phyloP scores from a whole-genome alignment of 2,329 filamentous ascomycete species.

The Ceratocystis colombiana region DNA sequence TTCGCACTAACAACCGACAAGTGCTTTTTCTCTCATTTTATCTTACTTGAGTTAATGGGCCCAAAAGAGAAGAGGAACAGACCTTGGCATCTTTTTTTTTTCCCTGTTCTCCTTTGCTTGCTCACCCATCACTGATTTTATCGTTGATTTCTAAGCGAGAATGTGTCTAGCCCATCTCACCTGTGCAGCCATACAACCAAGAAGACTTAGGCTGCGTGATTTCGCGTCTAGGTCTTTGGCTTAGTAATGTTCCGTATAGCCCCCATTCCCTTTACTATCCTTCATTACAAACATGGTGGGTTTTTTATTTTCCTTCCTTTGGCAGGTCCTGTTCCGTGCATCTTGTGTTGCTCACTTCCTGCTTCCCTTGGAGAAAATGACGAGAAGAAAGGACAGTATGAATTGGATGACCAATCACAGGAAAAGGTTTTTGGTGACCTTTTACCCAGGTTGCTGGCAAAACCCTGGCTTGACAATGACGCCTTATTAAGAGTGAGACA shows the following conservation, averaged over 20 bases:
- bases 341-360: background rate
- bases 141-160: constrained; percentile 7
- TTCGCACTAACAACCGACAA: background rate
- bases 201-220: background rate
- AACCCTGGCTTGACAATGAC: constrained; percentile 5
- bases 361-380: background rate
- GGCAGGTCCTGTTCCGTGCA: too few relatives aligned
- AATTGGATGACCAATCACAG: background rate
- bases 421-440: background rate
- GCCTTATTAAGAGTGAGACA: background rate
- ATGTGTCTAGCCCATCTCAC: background rate
- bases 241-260: constrained; percentile 1
- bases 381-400: background rate
- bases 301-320: background rate
- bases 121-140: background rate
- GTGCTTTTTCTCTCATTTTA: background rate
- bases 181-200: background rate
- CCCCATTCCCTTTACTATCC: background rate
- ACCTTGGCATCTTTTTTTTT: background rate
- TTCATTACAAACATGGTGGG: background rate
- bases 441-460: constrained; percentile 4
- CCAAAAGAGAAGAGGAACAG: background rate
- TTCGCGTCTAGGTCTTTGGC: background rate
- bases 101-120: background rate
- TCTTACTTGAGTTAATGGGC: background rate